Percentiles rank a stretch among this genome's conserved stretches.
These are phyloP conservation scores for Trametopsis cervina DNA, from an alignment of 768 basidiomycete species.

Conservation along the genomic window DNA sequence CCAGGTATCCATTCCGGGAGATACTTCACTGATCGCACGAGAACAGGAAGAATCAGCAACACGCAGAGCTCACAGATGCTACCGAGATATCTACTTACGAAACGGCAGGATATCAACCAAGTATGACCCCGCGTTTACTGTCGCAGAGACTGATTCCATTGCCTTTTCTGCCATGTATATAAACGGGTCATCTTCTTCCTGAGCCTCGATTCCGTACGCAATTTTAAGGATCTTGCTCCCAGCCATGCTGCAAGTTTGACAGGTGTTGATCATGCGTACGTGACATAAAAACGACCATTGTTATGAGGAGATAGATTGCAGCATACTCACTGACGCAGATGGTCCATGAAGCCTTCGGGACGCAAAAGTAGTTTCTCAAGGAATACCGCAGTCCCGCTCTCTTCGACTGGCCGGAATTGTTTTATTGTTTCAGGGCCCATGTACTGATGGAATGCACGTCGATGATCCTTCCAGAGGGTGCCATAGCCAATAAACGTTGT, in stretches of 20 bases:
- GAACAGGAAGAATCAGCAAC: background rate
- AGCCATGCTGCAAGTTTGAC: background rate
- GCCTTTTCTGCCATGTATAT: constrained; percentile 11
- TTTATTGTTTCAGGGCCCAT: no score
- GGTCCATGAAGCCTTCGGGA: no score
- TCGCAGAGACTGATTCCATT: constrained; percentile 8
- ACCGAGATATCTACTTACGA: constrained; percentile 1
- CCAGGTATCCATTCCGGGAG: constrained; percentile 20
- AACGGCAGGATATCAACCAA: constrained; percentile 11
- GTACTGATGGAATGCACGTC: no score
- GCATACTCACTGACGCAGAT: constrained; percentile 11
- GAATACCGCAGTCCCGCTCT: no score
- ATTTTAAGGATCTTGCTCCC: constrained; percentile 12
- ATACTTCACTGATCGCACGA: no score
- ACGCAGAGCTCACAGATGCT: background rate
- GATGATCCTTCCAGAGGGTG: no score
- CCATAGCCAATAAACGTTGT: no score
- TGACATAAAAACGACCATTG: background rate
- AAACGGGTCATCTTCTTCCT: constrained; percentile 13
- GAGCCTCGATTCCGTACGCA: constrained; percentile 12
- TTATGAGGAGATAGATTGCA: background rate
- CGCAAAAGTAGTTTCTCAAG: no score
- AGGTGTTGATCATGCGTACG: no score
- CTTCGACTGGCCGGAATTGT: no score
- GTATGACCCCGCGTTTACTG: constrained; percentile 10